Base-by-base conservation (phyloP, 129 eudicot species). In the Cynara cardunculus region DNA sequence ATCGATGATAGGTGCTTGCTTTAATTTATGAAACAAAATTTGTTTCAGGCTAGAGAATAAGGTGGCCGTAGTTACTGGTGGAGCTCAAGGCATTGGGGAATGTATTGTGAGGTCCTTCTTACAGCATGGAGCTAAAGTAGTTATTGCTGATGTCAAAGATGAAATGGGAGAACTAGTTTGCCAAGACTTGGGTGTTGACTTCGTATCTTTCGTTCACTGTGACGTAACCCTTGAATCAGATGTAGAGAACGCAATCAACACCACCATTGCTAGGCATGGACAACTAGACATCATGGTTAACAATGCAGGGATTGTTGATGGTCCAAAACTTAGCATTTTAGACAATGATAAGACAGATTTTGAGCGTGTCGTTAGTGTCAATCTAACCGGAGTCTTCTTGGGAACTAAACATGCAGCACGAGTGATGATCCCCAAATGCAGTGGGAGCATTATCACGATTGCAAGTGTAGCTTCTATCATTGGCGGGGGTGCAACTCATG, bases 61-160 rank as follows among this genome's bases (percentile, higher is more conserved):
- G 75, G 78, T 92, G 2, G 97, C 91, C 5, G 87, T 92, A 12
- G 88, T 92, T n/a, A 92, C 97, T 5, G 97, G 97, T 7, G 97
- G 96, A 7, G 93, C 97, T 6, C 81, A 89, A 39, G 97, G 97
- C 32, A 92, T 92, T 19, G 97, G 96, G 18, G 97, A 92, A 84
- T 88, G 88, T 18, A 90, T 94, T 7, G 93, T 87, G 5, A 87
- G 90, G 69, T 86, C 89, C 5, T 92, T 90, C 46, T 87, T 80
- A 6, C 77, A 34, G 26, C 91, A 91, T 44, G 93, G 96, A 16
- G 93, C 96, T 5, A 76, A 80, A 53, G 93, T 91, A 0, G 84
- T 92, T 0, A 92, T 92, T 5, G 96, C 88, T 0, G 93, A 90
- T 71, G 73, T 90, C 3, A 83, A 84, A 28, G 96, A 84, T 21